Conservation (phyloP, 495 filamentous ascomycete species). For the Delitschia confertaspora region DNA sequence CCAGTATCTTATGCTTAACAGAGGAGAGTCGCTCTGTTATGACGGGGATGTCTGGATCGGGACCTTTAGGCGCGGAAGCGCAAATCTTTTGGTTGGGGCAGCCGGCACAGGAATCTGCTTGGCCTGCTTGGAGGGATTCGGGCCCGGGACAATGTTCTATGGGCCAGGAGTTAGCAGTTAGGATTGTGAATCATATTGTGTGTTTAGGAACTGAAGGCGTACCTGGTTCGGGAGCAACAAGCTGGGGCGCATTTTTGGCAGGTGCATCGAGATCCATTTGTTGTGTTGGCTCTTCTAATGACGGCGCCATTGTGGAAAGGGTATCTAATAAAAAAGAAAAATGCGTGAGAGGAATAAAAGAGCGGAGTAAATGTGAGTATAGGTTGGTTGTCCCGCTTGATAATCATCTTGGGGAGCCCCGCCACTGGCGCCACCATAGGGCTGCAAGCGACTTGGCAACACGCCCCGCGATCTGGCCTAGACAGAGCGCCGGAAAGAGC, state of each 20-base stretch:
- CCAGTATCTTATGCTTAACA: constrained; percentile 82
- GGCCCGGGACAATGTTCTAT: constrained; percentile 90
- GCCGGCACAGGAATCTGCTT: constrained; percentile 79
- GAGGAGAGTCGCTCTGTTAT: constrained; percentile 74
- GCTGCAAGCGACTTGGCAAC: constrained; percentile 6
- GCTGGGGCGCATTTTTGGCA: constrained; percentile 61
- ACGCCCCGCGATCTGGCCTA: constrained; percentile 6
- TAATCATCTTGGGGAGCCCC: too few species aligned
- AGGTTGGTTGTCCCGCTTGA: constrained; percentile 5
- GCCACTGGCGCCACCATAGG: too few species aligned
- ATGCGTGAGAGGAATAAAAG: not conserved
- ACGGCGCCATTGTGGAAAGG: constrained; percentile 50
- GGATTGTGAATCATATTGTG: constrained; percentile 3
- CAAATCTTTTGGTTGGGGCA: constrained; percentile 96
- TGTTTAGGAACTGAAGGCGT: constrained; percentile 16
- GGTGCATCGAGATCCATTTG: constrained; percentile 59
- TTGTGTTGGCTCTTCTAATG: constrained; percentile 57
- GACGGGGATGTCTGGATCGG: constrained; percentile 84
- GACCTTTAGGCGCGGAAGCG: constrained; percentile 86
- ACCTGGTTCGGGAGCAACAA: constrained; percentile 88
- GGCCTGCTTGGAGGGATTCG: constrained; percentile 75
- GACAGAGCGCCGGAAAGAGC: not conserved
- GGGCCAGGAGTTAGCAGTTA: not conserved
- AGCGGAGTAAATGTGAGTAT: not conserved
- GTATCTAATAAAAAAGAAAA: not conserved